Evolutionary conservation across 164 flowering plant genomes (phyloP).

Genomic region (Sedum album): DNA sequence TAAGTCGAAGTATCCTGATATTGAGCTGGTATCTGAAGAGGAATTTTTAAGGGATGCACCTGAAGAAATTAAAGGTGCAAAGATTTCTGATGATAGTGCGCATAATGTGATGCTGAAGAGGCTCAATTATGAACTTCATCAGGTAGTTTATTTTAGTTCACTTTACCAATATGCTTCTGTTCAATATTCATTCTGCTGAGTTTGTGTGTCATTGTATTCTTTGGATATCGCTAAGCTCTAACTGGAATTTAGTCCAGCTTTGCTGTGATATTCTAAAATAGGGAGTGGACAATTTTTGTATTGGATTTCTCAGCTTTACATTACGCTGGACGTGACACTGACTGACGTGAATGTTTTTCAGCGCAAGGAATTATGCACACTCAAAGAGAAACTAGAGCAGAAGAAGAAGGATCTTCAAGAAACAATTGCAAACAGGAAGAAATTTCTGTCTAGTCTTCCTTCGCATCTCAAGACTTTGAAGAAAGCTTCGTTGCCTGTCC

Average conservation of each 20-base stretch:
- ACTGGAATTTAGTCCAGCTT: too few species aligned
- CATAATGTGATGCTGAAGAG: constrained; percentile 85
- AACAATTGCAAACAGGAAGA: constrained; percentile 71
- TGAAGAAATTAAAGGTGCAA: constrained; percentile 50
- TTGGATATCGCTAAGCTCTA: too few species aligned
- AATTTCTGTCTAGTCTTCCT: constrained; percentile 92
- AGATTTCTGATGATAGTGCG: constrained; percentile 40
- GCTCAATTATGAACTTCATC: constrained; percentile 80
- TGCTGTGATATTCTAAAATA: not conserved
- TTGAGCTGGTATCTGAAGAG: constrained; percentile 83
- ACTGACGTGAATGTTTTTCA: constrained; percentile 21
- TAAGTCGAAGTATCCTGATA: constrained; percentile 87
- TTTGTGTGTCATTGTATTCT: not conserved
- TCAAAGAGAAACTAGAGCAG: constrained; percentile 58
- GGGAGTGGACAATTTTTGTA: too few species aligned
- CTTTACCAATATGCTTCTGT: not conserved
- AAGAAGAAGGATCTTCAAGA: constrained; percentile 62
- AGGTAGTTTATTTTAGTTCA: constrained; percentile 35
- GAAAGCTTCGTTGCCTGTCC: constrained; percentile 96
- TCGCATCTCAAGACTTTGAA: constrained; percentile 90
- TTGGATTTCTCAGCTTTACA: too few species aligned
- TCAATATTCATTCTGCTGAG: not conserved
- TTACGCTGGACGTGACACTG: not conserved
- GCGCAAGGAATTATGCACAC: constrained; percentile 88
- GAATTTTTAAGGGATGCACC: constrained; percentile 75